A percentile compares a stretch with the other conserved stretches of the same genome.
Evolutionary conservation across 257 asterid species (phyloP).

Genomic region (Vinca minor): DNA sequence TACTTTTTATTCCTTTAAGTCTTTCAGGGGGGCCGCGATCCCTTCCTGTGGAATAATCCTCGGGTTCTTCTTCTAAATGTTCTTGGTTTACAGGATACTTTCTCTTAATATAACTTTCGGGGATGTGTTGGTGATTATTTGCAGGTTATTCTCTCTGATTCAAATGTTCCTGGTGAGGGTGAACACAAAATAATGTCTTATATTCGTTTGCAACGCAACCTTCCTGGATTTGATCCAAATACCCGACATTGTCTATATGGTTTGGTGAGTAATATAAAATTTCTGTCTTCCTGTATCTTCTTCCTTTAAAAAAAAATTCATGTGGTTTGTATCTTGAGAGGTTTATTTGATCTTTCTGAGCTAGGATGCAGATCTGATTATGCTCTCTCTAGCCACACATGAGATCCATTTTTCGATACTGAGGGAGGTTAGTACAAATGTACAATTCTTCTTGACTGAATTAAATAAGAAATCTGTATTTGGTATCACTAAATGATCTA

Average conservation of each 20-base stretch:
- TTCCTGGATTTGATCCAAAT: conserved; percentile 92
- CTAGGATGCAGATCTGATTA: conserved; percentile 94
- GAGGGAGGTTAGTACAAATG: conserved; percentile 94
- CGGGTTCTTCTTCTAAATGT: conserved; percentile 21
- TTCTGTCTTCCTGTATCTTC: not conserved
- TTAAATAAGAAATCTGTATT: not conserved
- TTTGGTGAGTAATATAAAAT: conserved; percentile 47
- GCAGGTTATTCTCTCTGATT: conserved; percentile 94
- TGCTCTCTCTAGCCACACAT: conserved; percentile 93
- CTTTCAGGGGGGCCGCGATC: conserved; percentile 23
- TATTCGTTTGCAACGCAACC: conserved; percentile 81
- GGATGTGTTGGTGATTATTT: conserved; percentile 55
- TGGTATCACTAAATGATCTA: not conserved
- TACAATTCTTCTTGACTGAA: conserved; percentile 15
- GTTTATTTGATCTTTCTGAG: conserved; percentile 20
- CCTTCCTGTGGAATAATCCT: conserved; percentile 30
- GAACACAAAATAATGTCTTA: conserved; percentile 97
- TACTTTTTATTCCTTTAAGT: conserved; percentile 11
- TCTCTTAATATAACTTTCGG: conserved; percentile 36
- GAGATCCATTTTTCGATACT: conserved; percentile 87
- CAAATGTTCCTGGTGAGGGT: conserved; percentile 98
- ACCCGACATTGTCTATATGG: conserved; percentile 93
- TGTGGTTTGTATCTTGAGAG: not conserved
- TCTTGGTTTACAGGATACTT: conserved; percentile 39
- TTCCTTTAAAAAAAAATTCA: no score